Conservation (phyloP, 2,329 filamentous ascomycete genomes). For the Pezicula carpinea region DNA sequence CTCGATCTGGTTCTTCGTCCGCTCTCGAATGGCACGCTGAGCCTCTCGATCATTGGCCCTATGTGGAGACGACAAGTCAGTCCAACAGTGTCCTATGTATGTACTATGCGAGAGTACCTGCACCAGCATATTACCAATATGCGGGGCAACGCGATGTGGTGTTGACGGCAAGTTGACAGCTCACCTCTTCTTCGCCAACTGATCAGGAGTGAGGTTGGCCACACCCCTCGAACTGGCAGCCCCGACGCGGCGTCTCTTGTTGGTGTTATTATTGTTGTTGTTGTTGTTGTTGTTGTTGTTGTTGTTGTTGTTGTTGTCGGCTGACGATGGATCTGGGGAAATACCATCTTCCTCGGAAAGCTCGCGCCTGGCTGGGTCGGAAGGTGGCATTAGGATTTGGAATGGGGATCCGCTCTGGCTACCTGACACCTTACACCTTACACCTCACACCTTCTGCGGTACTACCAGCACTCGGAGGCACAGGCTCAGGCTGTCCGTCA, state of each 20-base stretch:
- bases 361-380: constrained; percentile 14
- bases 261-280: no score
- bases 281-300: no score
- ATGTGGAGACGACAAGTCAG: background rate
- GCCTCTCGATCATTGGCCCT: constrained; percentile 83
- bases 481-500: no score
- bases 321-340: constrained; percentile 7
- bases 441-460: no score
- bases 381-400: background rate
- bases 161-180: constrained; percentile 23
- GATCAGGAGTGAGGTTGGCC: constrained; percentile 81
- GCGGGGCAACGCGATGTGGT: no score
- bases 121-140: no score
- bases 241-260: constrained; percentile 34
- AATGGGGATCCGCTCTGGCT: no score
- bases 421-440: no score
- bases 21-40: constrained; percentile 79
- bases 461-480: no score
- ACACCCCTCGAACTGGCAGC: constrained; percentile 69
- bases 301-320: no score
- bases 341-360: constrained; percentile 15
- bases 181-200: constrained; percentile 76
- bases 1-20: constrained; percentile 85
- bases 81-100: no score
- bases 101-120: no score